Evolutionary conservation across 305 asterid species (phyloP), one percentile per base, ranked within the genome.

Genomic region (Fraxinus albicans): DNA sequence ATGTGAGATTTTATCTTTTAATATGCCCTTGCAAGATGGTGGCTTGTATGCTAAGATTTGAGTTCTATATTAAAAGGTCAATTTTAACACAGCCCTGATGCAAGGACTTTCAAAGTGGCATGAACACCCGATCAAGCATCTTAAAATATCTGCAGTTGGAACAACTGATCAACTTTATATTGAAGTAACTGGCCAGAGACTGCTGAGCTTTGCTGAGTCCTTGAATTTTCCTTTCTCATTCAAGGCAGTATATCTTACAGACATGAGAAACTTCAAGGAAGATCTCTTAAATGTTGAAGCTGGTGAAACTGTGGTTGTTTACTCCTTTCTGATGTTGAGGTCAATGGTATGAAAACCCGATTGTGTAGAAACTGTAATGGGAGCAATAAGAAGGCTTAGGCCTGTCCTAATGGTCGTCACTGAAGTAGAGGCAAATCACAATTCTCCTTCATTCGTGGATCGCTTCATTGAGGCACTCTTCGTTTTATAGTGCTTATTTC

Each of bases 361-460:
- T 2, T 38, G 79, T 3, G 38, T 90, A 21, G 93, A 90, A 13
- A 87, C 19, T 33, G 23, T 90, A 58, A 88, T 91, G 91, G 83
- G 82, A 53, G 86, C 34, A 1, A 80, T 90, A 29, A 77, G 83
- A 23, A 86, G 84, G 10, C 76, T 86, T 8, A 80, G 80, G 79
- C 93, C 95, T 50, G 84, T 73, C 53, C 33, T 90, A 65, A 86
- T 89, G 92, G 93, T 92, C 36, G 87, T 92, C 3, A 31, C 70
- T 19, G 96, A 92, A 83, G 94, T 90, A 3, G 93, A 92, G 85
- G 96, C 90, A 3, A 3, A 89, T 73, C 93, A 90, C 72, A 92
- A 92, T 84, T 90, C 96, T 2, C 90, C 91, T 12, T 83, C 89
- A 4, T 90, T 92, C 77, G 67, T 88, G 19, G 91, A 86, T 79